Evolutionary conservation across 108 stramenopile genomes (phyloP).

Genomic region (Aurantiochytrium sp.): DNA sequence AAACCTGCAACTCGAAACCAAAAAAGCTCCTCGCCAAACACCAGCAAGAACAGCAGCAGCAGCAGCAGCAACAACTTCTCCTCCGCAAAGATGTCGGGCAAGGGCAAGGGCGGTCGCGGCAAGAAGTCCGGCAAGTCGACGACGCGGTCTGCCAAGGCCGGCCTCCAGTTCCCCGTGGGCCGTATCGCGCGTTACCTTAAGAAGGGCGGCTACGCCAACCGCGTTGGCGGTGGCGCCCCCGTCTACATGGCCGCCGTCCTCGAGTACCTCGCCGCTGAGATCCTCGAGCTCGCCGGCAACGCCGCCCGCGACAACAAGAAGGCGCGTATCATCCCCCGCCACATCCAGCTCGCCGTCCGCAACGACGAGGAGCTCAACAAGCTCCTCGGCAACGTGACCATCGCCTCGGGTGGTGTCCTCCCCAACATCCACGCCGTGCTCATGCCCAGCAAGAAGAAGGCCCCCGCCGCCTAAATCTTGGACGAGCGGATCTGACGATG

Average conservation of each 20-base stretch:
- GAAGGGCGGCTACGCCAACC: conserved; percentile 84
- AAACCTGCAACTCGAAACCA: too few relatives aligned
- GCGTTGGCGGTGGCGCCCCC: conserved; percentile 87
- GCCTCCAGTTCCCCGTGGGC: conserved; percentile 92
- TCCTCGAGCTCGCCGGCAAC: conserved; percentile 88
- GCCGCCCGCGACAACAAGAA: conserved; percentile 96
- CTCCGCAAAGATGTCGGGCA: conserved; percentile 45
- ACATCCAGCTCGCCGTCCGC: conserved; percentile 87
- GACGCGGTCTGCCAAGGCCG: conserved; percentile 80
- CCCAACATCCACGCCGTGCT: conserved; percentile 94
- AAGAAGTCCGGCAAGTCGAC: conserved; percentile 59
- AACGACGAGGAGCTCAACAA: conserved; percentile 92
- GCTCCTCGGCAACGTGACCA: conserved; percentile 82
- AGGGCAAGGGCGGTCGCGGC: conserved; percentile 79
- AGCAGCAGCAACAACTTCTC: not conserved
- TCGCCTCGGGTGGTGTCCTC: conserved; percentile 88
- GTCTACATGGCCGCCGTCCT: conserved; percentile 93
- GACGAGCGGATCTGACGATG: too few relatives aligned
- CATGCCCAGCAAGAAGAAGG: conserved; percentile 74
- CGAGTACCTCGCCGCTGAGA: conserved; percentile 88
- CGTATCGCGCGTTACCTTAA: conserved; percentile 88
- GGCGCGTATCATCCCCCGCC: conserved; percentile 83
- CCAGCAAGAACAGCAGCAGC: not conserved
- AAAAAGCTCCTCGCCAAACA: too few relatives aligned
- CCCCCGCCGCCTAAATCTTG: not conserved